Conservation (phyloP, 2,329 filamentous ascomycete genomes). For the Dothiorella sarmentorum region DNA sequence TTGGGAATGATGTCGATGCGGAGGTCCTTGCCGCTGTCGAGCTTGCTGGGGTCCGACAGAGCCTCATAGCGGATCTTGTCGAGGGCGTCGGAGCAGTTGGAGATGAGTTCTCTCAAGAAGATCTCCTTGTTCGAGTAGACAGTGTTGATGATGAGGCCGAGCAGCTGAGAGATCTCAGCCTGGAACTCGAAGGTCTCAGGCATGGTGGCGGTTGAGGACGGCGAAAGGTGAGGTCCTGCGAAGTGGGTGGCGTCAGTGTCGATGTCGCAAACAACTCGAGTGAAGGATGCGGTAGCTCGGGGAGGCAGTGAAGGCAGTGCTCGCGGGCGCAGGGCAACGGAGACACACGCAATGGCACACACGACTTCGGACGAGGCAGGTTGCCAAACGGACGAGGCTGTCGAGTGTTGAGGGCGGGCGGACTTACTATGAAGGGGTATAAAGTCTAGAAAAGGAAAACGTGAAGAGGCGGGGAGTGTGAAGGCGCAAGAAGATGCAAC, state of each 20-base stretch:
- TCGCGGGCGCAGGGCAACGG: not conserved
- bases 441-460: constrained; percentile 15
- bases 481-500: not conserved
- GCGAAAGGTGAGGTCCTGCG: constrained; percentile 7
- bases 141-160: constrained; percentile 99
- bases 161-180: constrained; percentile 99
- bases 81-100: constrained; percentile 96
- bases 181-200: constrained; percentile 98
- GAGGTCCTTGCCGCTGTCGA: constrained; percentile 96
- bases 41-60: constrained; percentile 93
- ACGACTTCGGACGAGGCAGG: no score
- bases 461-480: constrained; percentile 1
- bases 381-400: not conserved
- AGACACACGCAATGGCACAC: not conserved
- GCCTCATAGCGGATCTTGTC: constrained; percentile 99
- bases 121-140: constrained; percentile 99
- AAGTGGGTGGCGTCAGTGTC: not conserved
- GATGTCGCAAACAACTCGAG: not conserved
- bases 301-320: not conserved
- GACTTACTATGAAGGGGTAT: constrained; percentile 18
- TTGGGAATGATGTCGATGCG: constrained; percentile 98
- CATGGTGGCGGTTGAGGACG: constrained; percentile 14
- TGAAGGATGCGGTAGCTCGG: not conserved
- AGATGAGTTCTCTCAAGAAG: constrained; percentile 97
- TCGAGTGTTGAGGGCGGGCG: not conserved